A percentile compares a stretch with the other conserved stretches of the same genome.
Conservation (phyloP, 768 basidiomycete species). For the Kwoniella bestiolae region DNA sequence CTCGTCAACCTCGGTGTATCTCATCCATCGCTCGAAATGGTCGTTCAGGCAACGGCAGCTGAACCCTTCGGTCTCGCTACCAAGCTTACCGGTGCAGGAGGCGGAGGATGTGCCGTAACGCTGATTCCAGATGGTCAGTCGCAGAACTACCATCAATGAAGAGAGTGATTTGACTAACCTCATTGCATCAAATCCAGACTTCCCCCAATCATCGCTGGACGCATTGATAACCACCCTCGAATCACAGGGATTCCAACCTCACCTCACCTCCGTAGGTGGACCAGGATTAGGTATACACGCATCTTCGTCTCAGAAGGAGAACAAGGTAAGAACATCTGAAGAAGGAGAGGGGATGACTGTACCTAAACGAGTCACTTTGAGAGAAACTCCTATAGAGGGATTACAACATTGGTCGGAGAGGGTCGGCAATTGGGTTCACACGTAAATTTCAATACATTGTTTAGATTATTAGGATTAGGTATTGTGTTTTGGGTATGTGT, state of each 20-base stretch:
- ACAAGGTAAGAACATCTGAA: slow-evolving; percentile 16
- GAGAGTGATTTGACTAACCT: not conserved
- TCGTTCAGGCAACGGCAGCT: slow-evolving; percentile 70
- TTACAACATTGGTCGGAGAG: slow-evolving; percentile 41
- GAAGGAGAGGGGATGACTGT: slow-evolving; percentile 42
- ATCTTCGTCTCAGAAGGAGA: not conserved
- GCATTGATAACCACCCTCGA: slow-evolving; percentile 68
- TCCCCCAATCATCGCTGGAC: slow-evolving; percentile 66
- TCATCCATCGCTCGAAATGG: slow-evolving; percentile 81
- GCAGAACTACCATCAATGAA: not conserved
- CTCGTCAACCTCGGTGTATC: slow-evolving; percentile 86
- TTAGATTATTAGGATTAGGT: not conserved
- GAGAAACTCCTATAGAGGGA: slow-evolving; percentile 37
- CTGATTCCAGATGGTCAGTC: slow-evolving; percentile 86
- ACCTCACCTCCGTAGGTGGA: slow-evolving; percentile 91
- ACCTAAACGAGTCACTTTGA: slow-evolving; percentile 40
- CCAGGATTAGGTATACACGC: slow-evolving; percentile 77
- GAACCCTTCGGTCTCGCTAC: slow-evolving; percentile 74
- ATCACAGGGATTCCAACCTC: slow-evolving; percentile 73
- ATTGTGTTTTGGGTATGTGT: not conserved
- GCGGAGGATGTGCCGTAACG: slow-evolving; percentile 97
- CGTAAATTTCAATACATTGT: slow-evolving; percentile 1
- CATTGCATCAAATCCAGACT: slow-evolving; percentile 62
- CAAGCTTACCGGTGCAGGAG: slow-evolving; percentile 91
- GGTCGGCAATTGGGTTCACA: slow-evolving; percentile 38